Base-by-base conservation (phyloP, 1,284 basidiomycete species). In the Schizophyllum amplum region DNA sequence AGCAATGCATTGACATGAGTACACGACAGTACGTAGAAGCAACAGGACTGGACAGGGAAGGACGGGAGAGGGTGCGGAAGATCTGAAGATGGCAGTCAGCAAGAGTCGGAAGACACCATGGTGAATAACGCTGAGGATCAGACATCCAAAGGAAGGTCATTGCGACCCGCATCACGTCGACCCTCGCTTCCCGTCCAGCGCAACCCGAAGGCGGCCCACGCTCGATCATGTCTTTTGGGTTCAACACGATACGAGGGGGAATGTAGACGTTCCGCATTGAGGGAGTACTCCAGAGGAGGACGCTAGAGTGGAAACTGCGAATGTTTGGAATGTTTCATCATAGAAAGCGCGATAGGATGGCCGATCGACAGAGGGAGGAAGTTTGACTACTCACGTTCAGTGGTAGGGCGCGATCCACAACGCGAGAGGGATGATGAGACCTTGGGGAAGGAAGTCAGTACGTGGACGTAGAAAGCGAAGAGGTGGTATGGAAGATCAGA, bases 241-340 rank as follows among this genome's bases (percentile, higher is more conserved):
- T 86, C 83, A 77, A 75, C 77, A 69, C 66, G 70, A 66, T 63
- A 64, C 62, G 67, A 71, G 71, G 71, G 73, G 68, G 72, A 75
- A 66, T 82, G 71, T 86, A 76, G 75, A 75, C 75, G 78, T 81
- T 84, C 74, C 60, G 74, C 75, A 74, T 73, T 82, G 79, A 77
- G 73, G 83, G 86, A 87, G 84, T 86, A 75, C 82, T 81, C 77
- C 74, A 33, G 54, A 61, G 71, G 76, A 84, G 82, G 82, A 75
- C 78, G 67, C 81, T 87, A 76, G 76, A 79, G 83, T 79, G 83
- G 81, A 86, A 84, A 85, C 84, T 86, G 84, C 84, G 84, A 86
- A 86, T 85, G 80, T 77, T 77, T 76, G 79, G 72, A 73, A 65
- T 64, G 64, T 75, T 82, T 86, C 84, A 85, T 86, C 84, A 66